Evolutionary conservation across 805 yeast genomes (phyloP).

Genomic region (Pichia phayaonensis): DNA sequence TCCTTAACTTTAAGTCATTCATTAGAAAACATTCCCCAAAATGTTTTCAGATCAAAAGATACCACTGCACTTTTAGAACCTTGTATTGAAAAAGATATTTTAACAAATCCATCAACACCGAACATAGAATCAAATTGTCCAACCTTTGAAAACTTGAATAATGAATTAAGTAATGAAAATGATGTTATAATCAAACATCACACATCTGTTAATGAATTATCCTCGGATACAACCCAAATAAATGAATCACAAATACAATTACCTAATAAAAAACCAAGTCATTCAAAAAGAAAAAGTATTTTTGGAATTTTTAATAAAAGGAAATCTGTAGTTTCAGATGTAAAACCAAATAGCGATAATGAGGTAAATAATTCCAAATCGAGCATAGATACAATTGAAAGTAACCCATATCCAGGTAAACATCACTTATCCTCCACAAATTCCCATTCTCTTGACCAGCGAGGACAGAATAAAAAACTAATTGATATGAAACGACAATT

Average conservation of each 20-base stretch:
- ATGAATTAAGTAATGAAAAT: not conserved
- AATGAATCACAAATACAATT: not conserved
- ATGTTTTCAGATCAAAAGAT: not conserved
- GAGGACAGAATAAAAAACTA: not conserved
- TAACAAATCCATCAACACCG: not conserved
- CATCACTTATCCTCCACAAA: not conserved
- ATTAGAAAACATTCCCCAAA: not conserved
- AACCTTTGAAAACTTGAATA: not conserved
- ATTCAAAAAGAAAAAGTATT: slow-evolving; percentile 2
- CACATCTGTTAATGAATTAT: not conserved
- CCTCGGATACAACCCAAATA: not conserved
- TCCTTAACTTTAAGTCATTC: not conserved
- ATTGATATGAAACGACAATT: not conserved
- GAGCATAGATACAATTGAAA: not conserved
- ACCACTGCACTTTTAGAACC: slow-evolving; percentile 1
- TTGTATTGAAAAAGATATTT: slow-evolving; percentile 1
- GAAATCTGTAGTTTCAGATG: not conserved
- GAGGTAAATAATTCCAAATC: no score
- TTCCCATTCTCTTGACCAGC: not conserved
- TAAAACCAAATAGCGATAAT: not conserved
- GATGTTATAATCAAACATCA: not conserved
- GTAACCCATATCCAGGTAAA: not conserved
- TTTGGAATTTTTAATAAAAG: slow-evolving; percentile 3
- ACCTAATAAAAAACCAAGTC: not conserved
- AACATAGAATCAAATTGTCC: not conserved